Conservation (phyloP, 2,329 filamentous ascomycete genomes). For the Trichoderma gracile region DNA sequence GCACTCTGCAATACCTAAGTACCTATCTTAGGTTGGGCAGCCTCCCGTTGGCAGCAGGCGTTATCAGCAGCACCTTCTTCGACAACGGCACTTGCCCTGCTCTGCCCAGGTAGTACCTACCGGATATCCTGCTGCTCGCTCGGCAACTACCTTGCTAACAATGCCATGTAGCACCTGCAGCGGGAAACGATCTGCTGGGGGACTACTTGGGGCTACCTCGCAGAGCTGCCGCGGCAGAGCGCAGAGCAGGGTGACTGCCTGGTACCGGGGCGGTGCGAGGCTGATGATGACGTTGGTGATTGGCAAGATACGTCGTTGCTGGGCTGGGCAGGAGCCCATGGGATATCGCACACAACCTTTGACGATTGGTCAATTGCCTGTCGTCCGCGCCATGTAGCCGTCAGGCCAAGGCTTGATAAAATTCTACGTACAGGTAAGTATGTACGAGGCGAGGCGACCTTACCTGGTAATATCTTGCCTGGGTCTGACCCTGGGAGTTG, state of each 20-base stretch:
- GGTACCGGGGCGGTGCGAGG: constrained; percentile 9
- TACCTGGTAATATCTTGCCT: not conserved
- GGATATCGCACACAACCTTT: not conserved
- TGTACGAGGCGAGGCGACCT: not conserved
- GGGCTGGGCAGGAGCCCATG: constrained; percentile 7
- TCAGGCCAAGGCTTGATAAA: not conserved
- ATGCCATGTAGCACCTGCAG: not conserved
- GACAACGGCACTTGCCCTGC: not conserved
- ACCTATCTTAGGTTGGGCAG: constrained; percentile 1
- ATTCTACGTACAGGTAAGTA: too few relatives aligned
- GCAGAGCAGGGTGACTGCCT: constrained; percentile 9
- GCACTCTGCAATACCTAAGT: too few relatives aligned
- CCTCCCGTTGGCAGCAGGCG: constrained; percentile 11
- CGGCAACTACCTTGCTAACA: not conserved
- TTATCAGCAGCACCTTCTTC: constrained; percentile 21
- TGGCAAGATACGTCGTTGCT: not conserved
- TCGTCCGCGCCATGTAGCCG: not conserved
- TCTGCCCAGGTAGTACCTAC: too few relatives aligned
- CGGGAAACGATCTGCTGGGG: too few relatives aligned
- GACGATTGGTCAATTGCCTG: constrained; percentile 10
- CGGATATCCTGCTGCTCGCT: not conserved
- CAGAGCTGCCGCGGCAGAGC: not conserved
- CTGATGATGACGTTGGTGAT: constrained; percentile 21
- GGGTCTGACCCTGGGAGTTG: not conserved
- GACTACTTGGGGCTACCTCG: constrained; percentile 1